Base-by-base conservation (phyloP, 106 monocot species). In the Dendrobium catenatum region DNA sequence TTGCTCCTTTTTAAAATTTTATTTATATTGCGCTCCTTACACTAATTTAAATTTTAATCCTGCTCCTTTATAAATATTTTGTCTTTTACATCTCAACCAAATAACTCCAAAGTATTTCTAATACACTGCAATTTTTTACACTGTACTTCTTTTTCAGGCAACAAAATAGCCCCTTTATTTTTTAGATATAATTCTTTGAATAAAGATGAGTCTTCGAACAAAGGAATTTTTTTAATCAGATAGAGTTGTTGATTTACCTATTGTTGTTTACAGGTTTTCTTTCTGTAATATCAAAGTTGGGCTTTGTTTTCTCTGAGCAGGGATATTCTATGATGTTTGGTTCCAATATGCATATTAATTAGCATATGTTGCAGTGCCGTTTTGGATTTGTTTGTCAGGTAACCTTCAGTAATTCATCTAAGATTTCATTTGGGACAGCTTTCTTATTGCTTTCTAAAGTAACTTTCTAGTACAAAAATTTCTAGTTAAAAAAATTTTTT, bases 261-360 rank as follows among this genome's bases (percentile, higher is more conserved):
- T 20, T 88, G 64, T 78, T 15, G 41, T 85, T 43, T 86, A 51
- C 85, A 97, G 96, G 86, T 88, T 94, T 86, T 85, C 97, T 80
- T 80, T 97, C 97, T 85, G 97, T 91, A 77, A 89, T 97, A 81
- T 97, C 97, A 85, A 97, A 97, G 82, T 85, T 94, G 84, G 97
- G 97, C 37, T 97, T 97, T 80, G 61, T 94, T 27, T 85, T 97
- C 72, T 87, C 94, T 26, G 89, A 89, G 67, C 89, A 89, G 72
- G 94, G 97, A 37, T 94, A 89, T 80, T 88, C 95, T 29, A 86
- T 81, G 80, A 84, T 98, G 73, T 66, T 66, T 98, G 73, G 86
- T 98, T 70, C 97, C 94, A 61, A 37, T 86, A 70, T 92, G 87
- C 82, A 92, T 98, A 78, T 83, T 82, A 31, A 61, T 92, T 22